Conservation (phyloP, 2,329 filamentous ascomycete species). For the Anisogramma anomala region DNA sequence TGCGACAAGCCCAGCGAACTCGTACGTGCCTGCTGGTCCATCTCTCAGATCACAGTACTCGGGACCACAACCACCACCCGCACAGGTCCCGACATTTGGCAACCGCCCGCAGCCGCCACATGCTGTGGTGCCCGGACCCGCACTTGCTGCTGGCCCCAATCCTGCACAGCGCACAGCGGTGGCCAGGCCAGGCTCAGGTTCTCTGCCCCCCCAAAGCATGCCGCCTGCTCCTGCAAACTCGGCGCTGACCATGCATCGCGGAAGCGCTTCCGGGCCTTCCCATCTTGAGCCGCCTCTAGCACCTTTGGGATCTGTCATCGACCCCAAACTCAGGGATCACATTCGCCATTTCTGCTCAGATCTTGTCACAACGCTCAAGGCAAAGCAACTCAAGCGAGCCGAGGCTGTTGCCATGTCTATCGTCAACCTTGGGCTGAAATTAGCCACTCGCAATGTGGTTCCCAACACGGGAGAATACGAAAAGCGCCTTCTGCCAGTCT, state of each 20-base stretch:
- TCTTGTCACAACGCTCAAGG: slow-evolving; percentile 34
- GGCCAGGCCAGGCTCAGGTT: slow-evolving; percentile 1
- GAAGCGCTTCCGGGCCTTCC: not conserved
- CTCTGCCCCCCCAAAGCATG: not conserved
- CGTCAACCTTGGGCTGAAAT: slow-evolving; percentile 38
- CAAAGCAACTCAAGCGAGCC: slow-evolving; percentile 30
- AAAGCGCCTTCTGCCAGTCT: slow-evolving; percentile 35
- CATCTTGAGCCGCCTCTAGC: slow-evolving; percentile 5
- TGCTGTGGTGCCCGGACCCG: not conserved
- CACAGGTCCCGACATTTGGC: slow-evolving; percentile 24
- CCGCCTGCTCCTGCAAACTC: not conserved
- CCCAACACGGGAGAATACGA: slow-evolving; percentile 37
- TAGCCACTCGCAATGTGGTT: slow-evolving; percentile 29
- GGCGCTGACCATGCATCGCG: slow-evolving; percentile 1
- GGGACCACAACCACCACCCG: slow-evolving; percentile 16
- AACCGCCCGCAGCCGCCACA: slow-evolving; percentile 16
- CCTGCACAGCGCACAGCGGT: slow-evolving; percentile 2
- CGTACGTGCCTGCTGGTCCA: not conserved
- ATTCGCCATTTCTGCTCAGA: slow-evolving; percentile 36
- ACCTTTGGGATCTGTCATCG: slow-evolving; percentile 26
- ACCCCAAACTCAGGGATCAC: slow-evolving; percentile 31
- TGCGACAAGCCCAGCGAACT: slow-evolving; percentile 1
- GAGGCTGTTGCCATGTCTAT: slow-evolving; percentile 41
- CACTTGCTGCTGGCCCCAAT: not conserved
- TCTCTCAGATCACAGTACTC: slow-evolving; percentile 6